Conservation (phyloP, 2,329 filamentous ascomycete genomes). For the Fusarium pilosicola region DNA sequence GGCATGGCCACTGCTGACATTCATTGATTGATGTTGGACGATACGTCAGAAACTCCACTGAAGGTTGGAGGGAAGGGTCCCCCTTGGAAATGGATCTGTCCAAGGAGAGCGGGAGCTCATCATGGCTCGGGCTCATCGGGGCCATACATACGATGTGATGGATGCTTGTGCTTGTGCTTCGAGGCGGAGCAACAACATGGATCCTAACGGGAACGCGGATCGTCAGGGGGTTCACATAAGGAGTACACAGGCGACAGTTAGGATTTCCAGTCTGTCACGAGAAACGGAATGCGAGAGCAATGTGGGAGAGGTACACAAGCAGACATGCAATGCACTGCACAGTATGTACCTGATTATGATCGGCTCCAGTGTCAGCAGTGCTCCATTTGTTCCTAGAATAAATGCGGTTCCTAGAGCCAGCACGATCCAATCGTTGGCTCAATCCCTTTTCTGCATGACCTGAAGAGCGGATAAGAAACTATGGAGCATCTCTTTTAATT, state of each 20-base stretch:
- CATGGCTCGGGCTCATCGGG: background rate
- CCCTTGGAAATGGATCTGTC: constrained; percentile 29
- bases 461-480: constrained; percentile 22
- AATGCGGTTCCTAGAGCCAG: constrained; percentile 8
- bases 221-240: background rate
- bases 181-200: constrained; percentile 8
- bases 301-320: background rate
- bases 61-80: constrained; percentile 6
- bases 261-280: background rate
- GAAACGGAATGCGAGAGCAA: background rate
- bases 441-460: constrained; percentile 27
- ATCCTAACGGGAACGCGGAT: constrained; percentile 5
- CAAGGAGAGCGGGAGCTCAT: constrained; percentile 13
- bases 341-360: constrained; percentile 31
- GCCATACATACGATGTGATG: background rate
- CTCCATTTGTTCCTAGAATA: constrained; percentile 10
- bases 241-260: background rate
- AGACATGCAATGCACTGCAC: constrained; percentile 1
- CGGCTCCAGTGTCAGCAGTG: background rate
- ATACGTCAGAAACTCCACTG: constrained; percentile 32
- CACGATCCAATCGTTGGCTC: constrained; percentile 21
- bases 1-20: constrained; percentile 14
- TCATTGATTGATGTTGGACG: constrained; percentile 1
- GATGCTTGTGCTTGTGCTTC: background rate
- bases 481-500: constrained; percentile 23